phyloP scores from a whole-genome alignment of 805 yeast genomes.

The Pichia paraexigua region DNA sequence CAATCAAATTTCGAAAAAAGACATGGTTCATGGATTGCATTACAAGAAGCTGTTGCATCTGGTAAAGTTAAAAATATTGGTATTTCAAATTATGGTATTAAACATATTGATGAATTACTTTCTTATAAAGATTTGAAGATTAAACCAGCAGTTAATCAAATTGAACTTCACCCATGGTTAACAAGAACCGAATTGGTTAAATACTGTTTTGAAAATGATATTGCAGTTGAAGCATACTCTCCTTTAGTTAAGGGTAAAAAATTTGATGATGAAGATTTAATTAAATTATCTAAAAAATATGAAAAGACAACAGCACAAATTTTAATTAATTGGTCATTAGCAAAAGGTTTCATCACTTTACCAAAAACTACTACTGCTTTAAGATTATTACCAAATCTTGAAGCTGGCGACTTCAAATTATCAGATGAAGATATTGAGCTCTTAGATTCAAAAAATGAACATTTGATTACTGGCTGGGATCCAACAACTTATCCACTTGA shows the following conservation, averaged over 20 bases:
- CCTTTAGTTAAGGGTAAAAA: conserved; percentile 52
- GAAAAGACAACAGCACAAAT: conserved; percentile 47
- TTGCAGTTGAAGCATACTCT: conserved; percentile 51
- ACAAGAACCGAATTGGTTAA: conserved; percentile 36
- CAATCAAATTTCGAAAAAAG: conserved; percentile 28
- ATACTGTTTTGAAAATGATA: conserved; percentile 36
- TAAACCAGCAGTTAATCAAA: conserved; percentile 41
- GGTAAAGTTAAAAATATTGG: conserved; percentile 50
- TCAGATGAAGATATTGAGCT: conserved; percentile 28
- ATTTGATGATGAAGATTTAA: conserved; percentile 34
- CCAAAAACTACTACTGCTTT: conserved; percentile 25
- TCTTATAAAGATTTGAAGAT: conserved; percentile 34
- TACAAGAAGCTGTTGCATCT: conserved; percentile 44
- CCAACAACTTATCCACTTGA: conserved; percentile 20
- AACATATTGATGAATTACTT: conserved; percentile 37
- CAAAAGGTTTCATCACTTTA: conserved; percentile 44
- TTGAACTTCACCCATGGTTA: conserved; percentile 43
- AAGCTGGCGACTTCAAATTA: conserved; percentile 33
- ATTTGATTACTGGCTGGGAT: conserved; percentile 16
- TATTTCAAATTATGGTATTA: conserved; percentile 53
- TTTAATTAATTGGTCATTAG: conserved; percentile 57
- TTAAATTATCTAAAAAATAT: conserved; percentile 40
- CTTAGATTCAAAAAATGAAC: conserved; percentile 32
- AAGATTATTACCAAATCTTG: conserved; percentile 35
- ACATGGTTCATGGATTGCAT: conserved; percentile 43